Conservation (phyloP, 345 rosid species). For the Bretschneidera sinensis region DNA sequence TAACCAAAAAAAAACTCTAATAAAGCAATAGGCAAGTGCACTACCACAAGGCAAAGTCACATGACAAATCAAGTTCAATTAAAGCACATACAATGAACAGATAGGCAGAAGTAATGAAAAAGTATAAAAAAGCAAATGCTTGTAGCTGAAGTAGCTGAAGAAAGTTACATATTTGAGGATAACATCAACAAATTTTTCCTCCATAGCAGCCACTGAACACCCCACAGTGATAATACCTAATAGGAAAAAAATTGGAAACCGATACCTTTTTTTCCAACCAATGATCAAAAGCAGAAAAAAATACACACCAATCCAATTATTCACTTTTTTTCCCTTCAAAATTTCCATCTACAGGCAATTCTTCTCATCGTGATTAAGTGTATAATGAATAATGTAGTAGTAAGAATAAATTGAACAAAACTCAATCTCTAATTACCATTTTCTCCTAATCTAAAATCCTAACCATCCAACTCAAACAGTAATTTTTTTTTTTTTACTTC, state of each 20-base stretch:
- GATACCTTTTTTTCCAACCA: slow-evolving; percentile 16
- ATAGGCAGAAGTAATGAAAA: background rate
- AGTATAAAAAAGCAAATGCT: slow-evolving; percentile 14
- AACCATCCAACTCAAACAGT: background rate
- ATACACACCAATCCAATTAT: slow-evolving; percentile 24
- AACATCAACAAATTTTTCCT: slow-evolving; percentile 3
- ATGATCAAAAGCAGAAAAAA: slow-evolving; percentile 19
- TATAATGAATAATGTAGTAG: background rate
- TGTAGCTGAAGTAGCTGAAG: slow-evolving; percentile 24
- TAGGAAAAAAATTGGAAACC: slow-evolving; percentile 8
- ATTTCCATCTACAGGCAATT: slow-evolving; percentile 13
- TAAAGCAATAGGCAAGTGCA: too few relatives aligned
- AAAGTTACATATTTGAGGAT: slow-evolving; percentile 11
- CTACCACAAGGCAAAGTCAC: too few relatives aligned
- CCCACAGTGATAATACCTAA: slow-evolving; percentile 7
- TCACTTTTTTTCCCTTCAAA: slow-evolving; percentile 3
- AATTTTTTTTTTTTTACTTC: slow-evolving; percentile 6
- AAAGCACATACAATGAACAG: slow-evolving; percentile 8
- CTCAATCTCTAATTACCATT: slow-evolving; percentile 18
- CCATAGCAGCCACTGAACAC: slow-evolving; percentile 15
- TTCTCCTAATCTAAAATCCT: slow-evolving; percentile 23
- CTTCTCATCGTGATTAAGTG: slow-evolving; percentile 15
- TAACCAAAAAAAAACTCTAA: too few relatives aligned
- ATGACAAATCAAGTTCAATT: background rate
- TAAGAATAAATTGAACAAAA: slow-evolving; percentile 27